Evolutionary conservation across 2,329 filamentous ascomycete species (phyloP).

Genomic region (Claviceps capensis): DNA sequence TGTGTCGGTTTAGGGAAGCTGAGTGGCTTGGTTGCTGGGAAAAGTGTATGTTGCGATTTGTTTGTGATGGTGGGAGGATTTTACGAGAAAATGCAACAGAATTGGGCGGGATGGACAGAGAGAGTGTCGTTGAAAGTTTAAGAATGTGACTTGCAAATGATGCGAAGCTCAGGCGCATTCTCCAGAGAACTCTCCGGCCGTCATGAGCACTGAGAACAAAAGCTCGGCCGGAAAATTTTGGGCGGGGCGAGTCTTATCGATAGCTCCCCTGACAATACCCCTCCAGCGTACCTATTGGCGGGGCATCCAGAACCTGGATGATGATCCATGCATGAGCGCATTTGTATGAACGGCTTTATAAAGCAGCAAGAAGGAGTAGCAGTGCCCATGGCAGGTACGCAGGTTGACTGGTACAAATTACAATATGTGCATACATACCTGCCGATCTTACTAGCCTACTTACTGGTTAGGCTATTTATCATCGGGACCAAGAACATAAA

Average conservation of each 20-base stretch:
- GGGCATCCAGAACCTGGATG: not conserved
- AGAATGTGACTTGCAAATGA: not conserved
- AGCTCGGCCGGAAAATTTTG: slow-evolving; percentile 3
- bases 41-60: not conserved
- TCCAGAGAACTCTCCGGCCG: not conserved
- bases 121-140: not conserved
- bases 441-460: too few relatives aligned
- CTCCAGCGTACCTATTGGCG: not conserved
- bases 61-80: not conserved
- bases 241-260: slow-evolving; percentile 4
- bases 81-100: not conserved
- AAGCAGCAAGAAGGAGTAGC: not conserved
- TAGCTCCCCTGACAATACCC: not conserved
- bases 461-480: too few relatives aligned
- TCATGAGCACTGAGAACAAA: not conserved
- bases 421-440: too few relatives aligned
- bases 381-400: not conserved
- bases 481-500: too few relatives aligned
- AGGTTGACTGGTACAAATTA: not conserved
- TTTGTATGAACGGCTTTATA: not conserved
- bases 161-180: not conserved
- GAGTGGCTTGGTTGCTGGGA: not conserved
- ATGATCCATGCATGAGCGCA: not conserved
- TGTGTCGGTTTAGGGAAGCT: slow-evolving; percentile 1
- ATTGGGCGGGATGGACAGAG: not conserved